Conservation (phyloP, 208 protist genomes). For the Wallacemonas sp. region DNA sequence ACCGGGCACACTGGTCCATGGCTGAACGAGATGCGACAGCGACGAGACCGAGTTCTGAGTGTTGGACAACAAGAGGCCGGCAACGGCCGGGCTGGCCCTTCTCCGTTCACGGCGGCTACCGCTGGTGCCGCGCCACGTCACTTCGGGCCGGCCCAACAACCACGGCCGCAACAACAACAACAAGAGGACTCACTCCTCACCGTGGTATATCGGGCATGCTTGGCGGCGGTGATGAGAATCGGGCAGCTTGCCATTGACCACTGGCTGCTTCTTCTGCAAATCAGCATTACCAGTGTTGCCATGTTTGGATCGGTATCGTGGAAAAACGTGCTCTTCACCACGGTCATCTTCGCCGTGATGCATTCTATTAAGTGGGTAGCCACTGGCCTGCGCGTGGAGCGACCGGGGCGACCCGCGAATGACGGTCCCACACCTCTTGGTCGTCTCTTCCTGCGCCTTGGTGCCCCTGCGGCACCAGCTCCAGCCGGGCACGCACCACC, state of each 20-base stretch:
- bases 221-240: not conserved
- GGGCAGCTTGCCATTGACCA: not conserved
- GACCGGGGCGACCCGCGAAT: not conserved
- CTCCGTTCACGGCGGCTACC: not conserved
- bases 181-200: not conserved
- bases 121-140: not conserved
- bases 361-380: not conserved
- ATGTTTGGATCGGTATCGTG: slow-evolving; percentile 11
- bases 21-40: slow-evolving; percentile 1
- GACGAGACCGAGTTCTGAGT: not conserved
- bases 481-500: not conserved
- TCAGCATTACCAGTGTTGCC: not conserved
- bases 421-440: slow-evolving; percentile 12
- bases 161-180: not conserved
- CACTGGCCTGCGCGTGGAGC: not conserved
- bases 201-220: not conserved
- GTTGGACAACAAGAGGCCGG: not conserved
- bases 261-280: slow-evolving; percentile 4
- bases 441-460: not conserved
- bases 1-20: not conserved
- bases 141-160: not conserved
- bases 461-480: not conserved
- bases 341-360: slow-evolving; percentile 8
- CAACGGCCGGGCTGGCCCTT: not conserved
- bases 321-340: slow-evolving; percentile 6